A percentile compares a stretch with the other conserved stretches of the same genome.
Conservation (phyloP, 2,329 filamentous ascomycete genomes). For the Exophiala calicioides region DNA sequence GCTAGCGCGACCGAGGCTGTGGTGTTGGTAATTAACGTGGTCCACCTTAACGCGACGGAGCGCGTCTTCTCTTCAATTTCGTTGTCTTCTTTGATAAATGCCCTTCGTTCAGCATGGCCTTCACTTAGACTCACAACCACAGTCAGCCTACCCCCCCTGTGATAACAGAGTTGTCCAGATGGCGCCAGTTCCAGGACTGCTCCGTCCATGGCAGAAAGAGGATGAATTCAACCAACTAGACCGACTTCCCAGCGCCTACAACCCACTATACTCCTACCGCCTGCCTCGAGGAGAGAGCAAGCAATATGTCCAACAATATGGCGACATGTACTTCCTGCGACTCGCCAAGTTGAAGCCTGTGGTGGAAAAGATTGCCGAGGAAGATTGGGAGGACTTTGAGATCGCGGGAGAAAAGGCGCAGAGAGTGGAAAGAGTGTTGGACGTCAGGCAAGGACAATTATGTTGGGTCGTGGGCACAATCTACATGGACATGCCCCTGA, state of each 20-base stretch:
- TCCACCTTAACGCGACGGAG: too few species aligned
- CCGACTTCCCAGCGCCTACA: slow-evolving; percentile 60
- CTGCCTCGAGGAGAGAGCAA: slow-evolving; percentile 64
- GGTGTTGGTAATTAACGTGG: too few species aligned
- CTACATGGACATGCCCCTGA: slow-evolving; percentile 95
- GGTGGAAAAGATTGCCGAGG: slow-evolving; percentile 71
- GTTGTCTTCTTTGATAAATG: too few species aligned
- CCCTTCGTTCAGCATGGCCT: too few species aligned
- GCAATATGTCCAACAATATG: slow-evolving; percentile 92
- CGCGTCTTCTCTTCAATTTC: too few species aligned
- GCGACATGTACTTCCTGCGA: slow-evolving; percentile 95
- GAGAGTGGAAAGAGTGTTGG: slow-evolving; percentile 82
- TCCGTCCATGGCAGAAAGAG: slow-evolving; percentile 31
- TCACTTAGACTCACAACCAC: too few species aligned
- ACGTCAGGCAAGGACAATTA: slow-evolving; percentile 91
- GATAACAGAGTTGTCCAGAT: slow-evolving; percentile 1
- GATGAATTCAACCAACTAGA: slow-evolving; percentile 54
- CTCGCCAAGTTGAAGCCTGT: slow-evolving; percentile 82
- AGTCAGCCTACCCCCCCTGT: too few species aligned
- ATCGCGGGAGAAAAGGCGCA: slow-evolving; percentile 75
- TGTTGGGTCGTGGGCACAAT: slow-evolving; percentile 95
- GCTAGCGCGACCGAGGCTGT: too few species aligned
- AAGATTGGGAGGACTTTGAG: slow-evolving; percentile 74
- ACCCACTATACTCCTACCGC: slow-evolving; percentile 71
- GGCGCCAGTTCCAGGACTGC: slow-evolving; percentile 19